phyloP scores from a whole-genome alignment of 805 yeast genomes.

The Teunomyces lycoperdinae region DNA sequence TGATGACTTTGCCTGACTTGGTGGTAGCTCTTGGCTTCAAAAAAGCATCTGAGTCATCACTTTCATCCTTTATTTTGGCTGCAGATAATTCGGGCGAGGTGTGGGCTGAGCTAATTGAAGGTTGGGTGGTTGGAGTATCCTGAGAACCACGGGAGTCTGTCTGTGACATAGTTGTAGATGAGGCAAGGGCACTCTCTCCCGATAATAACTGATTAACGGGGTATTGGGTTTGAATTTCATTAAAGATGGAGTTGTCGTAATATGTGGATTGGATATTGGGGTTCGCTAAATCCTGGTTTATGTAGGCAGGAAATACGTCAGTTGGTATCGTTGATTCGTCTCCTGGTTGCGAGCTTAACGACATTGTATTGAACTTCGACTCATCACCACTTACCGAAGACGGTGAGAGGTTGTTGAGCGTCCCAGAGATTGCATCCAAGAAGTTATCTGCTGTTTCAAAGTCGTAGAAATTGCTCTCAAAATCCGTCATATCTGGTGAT shows the following conservation, averaged over 20 bases:
- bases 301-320: background rate
- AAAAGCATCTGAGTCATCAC: constrained; percentile 4
- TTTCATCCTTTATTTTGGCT: constrained; percentile 8
- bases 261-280: constrained; percentile 4
- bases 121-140: constrained; percentile 17
- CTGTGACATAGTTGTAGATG: constrained; percentile 13
- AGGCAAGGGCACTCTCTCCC: background rate
- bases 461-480: constrained; percentile 13
- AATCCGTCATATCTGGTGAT: constrained; percentile 11
- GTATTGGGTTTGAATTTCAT: constrained; percentile 4
- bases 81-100: constrained; percentile 20
- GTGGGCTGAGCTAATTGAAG: constrained; percentile 16
- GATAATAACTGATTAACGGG: background rate
- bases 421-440: constrained; percentile 26
- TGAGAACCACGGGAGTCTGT: constrained; percentile 13
- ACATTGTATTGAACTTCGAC: constrained; percentile 1
- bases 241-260: constrained; percentile 3
- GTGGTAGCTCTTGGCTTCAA: constrained; percentile 2
- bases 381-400: constrained; percentile 19
- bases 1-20: constrained; percentile 25
- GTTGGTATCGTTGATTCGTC: background rate
- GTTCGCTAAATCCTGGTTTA: constrained; percentile 6
- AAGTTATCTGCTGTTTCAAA: constrained; percentile 31
- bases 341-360: background rate
- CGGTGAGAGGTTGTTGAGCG: constrained; percentile 19